These are phyloP conservation scores for Colletotrichum sp. DNA, from an alignment of 2,329 filamentous ascomycete species.

Conservation along the genomic window DNA sequence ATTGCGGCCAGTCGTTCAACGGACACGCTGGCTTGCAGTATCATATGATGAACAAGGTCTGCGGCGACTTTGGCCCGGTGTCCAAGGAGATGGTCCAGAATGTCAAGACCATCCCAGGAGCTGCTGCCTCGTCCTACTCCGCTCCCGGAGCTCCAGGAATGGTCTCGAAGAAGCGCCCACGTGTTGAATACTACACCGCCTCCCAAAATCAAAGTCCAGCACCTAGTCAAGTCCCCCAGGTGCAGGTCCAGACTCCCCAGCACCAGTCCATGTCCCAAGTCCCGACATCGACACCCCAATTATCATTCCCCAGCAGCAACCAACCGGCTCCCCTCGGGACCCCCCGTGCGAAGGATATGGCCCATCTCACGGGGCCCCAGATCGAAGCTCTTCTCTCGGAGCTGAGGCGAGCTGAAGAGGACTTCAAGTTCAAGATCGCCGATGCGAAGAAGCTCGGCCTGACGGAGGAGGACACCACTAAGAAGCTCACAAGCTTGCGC, in stretches of 20 bases:
- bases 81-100: not conserved
- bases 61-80: slow-evolving; percentile 42
- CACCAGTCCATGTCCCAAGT: not conserved
- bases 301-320: not conserved
- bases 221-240: not conserved
- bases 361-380: not conserved
- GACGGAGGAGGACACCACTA: slow-evolving; percentile 9
- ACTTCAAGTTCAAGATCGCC: not conserved
- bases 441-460: not conserved
- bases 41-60: slow-evolving; percentile 50
- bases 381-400: slow-evolving; percentile 36
- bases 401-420: slow-evolving; percentile 38
- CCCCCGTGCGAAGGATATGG: slow-evolving; percentile 2
- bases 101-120: not conserved
- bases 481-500: slow-evolving; percentile 45
- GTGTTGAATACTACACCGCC: not conserved
- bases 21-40: slow-evolving; percentile 47
- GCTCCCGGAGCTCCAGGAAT: not conserved
- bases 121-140: not conserved
- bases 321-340: not conserved
- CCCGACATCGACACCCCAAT: not conserved
- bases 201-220: not conserved
- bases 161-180: not conserved
- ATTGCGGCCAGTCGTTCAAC: slow-evolving; percentile 52
- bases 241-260: not conserved